Conservation (phyloP, 2,329 filamentous ascomycete genomes). For the Colletotrichum gloeosporioides region DNA sequence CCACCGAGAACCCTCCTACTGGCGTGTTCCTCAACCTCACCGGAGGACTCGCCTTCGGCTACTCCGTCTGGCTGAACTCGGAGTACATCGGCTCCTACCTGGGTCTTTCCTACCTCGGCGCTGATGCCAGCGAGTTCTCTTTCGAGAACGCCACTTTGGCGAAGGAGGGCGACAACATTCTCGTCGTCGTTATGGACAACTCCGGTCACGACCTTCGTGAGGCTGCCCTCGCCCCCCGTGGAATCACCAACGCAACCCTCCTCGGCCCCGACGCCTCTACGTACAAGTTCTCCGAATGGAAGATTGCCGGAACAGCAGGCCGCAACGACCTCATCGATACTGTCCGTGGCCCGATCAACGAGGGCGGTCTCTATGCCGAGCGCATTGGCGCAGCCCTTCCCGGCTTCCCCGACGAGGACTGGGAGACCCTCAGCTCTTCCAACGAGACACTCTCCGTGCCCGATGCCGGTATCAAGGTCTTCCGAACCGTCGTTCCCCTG, state of each 20-base stretch:
- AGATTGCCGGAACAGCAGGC: conserved; percentile 61
- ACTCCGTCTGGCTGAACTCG: conserved; percentile 63
- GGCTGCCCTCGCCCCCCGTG: conserved; percentile 52
- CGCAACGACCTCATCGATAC: conserved; percentile 58
- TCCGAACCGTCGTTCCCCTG: conserved; percentile 57
- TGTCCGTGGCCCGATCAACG: conserved; percentile 59
- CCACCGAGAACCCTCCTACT: conserved; percentile 37
- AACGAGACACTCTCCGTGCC: conserved; percentile 45
- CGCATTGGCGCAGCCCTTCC: conserved; percentile 65
- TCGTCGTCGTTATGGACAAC: conserved; percentile 65
- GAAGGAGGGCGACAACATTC: conserved; percentile 44
- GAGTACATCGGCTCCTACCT: conserved; percentile 60
- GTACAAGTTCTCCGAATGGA: conserved; percentile 58
- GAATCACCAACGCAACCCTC: conserved; percentile 58
- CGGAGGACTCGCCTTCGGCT: conserved; percentile 62
- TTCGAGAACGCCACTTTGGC: conserved; percentile 55
- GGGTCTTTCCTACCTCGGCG: conserved; percentile 47
- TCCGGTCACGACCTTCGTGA: conserved; percentile 62
- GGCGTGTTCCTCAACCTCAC: conserved; percentile 55
- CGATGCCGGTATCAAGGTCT: conserved; percentile 59
- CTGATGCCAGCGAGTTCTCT: conserved; percentile 46
- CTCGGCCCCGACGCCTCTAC: conserved; percentile 34
- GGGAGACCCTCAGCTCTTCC: conserved; percentile 36
- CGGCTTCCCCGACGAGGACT: conserved; percentile 53
- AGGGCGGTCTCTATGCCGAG: conserved; percentile 64